Percentiles rank a stretch among this genome's conserved stretches.
Conservation (phyloP, 192 early-diverging fungal genomes). For the Coemansia sp. region DNA sequence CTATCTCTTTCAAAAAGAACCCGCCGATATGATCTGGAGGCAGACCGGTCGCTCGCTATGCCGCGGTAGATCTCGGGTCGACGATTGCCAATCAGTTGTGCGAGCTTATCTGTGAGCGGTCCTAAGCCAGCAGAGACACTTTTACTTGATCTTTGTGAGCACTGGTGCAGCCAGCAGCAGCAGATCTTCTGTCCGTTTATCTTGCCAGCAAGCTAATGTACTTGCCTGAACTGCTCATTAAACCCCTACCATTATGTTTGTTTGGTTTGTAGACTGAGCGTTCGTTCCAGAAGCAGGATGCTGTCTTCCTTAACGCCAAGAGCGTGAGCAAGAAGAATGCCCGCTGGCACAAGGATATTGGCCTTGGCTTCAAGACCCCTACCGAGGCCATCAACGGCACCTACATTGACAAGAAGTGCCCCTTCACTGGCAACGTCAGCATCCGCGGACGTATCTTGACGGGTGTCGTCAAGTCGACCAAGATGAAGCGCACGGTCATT, state of each 20-base stretch:
- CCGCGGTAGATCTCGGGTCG: neutral
- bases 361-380: conserved; percentile 99
- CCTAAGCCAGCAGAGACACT: neutral
- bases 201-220: neutral
- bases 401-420: conserved; percentile 99
- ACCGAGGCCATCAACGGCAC: conserved; percentile 93
- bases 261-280: conserved; percentile 78
- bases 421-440: conserved; percentile 93
- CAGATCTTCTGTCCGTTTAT: neutral
- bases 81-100: neutral
- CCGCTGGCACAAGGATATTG: conserved; percentile 99
- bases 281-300: conserved; percentile 95
- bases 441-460: conserved; percentile 98
- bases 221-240: neutral
- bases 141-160: neutral
- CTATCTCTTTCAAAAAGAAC: neutral
- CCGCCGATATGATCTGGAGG: neutral
- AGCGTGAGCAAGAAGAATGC: conserved; percentile 63
- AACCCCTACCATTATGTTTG: neutral
- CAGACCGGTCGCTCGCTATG: neutral
- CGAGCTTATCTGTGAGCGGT: neutral
- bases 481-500: conserved; percentile 99
- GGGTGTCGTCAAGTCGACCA: conserved; percentile 88
- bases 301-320: conserved; percentile 90
- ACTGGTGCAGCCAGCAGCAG: neutral